Percentiles rank a stretch among this genome's conserved stretches.
Evolutionary conservation across 352 stramenopile species (phyloP).

Genomic region (Phytopythium kandeliae): DNA sequence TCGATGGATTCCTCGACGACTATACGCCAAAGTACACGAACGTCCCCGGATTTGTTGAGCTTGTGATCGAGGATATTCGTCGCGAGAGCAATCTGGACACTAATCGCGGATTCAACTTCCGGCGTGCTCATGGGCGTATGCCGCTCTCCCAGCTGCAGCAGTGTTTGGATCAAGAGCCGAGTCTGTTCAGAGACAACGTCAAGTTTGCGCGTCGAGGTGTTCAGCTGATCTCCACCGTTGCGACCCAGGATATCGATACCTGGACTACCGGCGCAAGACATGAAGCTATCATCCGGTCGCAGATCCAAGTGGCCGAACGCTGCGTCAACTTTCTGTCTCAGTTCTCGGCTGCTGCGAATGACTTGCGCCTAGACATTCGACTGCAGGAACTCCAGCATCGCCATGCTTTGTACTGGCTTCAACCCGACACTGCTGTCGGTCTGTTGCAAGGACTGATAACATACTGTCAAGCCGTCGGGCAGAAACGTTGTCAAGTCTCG

Average conservation of each 20-base stretch:
- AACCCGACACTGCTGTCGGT: slow-evolving; percentile 4
- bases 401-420: slow-evolving; percentile 10
- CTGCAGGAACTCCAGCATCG: slow-evolving; percentile 19
- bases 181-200: slow-evolving; percentile 22
- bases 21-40: slow-evolving; percentile 31
- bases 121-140: slow-evolving; percentile 24
- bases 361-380: slow-evolving; percentile 11
- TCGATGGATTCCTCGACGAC: slow-evolving; percentile 33
- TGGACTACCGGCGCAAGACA: not conserved
- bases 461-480: not conserved
- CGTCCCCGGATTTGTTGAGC: slow-evolving; percentile 31
- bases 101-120: slow-evolving; percentile 25
- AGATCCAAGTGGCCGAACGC: not conserved
- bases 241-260: slow-evolving; percentile 9
- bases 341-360: slow-evolving; percentile 16
- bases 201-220: slow-evolving; percentile 23
- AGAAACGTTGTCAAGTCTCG: not conserved
- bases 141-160: slow-evolving; percentile 27
- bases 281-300: not conserved
- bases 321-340: slow-evolving; percentile 20
- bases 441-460: slow-evolving; percentile 4
- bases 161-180: slow-evolving; percentile 17
- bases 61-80: slow-evolving; percentile 38
- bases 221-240: slow-evolving; percentile 17
- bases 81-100: slow-evolving; percentile 5